Percentiles rank a stretch among this genome's conserved stretches.
These are phyloP conservation scores for Naumovozyma castellii DNA, from an alignment of 805 yeast genomes.

Conservation along the genomic window DNA sequence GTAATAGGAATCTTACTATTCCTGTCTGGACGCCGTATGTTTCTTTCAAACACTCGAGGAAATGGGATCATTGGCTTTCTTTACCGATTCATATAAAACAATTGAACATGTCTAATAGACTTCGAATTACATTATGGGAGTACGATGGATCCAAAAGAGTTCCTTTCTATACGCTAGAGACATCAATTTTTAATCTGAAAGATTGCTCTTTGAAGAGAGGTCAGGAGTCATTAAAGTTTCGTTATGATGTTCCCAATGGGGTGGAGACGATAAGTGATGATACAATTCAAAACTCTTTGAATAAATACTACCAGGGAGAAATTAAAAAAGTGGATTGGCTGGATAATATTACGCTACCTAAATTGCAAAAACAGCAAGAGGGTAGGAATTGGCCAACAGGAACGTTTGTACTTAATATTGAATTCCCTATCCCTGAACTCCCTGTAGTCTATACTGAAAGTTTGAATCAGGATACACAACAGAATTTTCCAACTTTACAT, in stretches of 20 bases:
- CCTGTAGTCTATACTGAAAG: constrained; percentile 64
- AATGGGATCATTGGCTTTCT: constrained; percentile 65
- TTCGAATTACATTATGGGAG: constrained; percentile 61
- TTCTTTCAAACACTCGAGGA: constrained; percentile 37
- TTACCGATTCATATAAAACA: constrained; percentile 67
- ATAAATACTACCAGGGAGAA: constrained; percentile 61
- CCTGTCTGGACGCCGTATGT: constrained; percentile 43
- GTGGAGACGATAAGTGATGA: constrained; percentile 19
- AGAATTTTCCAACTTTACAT: constrained; percentile 30
- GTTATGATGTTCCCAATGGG: constrained; percentile 25
- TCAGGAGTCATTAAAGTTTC: constrained; percentile 45
- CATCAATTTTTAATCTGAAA: constrained; percentile 47
- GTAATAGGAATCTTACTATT: constrained; percentile 38
- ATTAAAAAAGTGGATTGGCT: constrained; percentile 59
- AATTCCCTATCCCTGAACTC: constrained; percentile 55
- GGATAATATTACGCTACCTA: constrained; percentile 53
- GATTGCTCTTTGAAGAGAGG: constrained; percentile 63
- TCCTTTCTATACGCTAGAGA: constrained; percentile 51
- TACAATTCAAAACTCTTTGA: constrained; percentile 42
- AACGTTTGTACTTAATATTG: constrained; percentile 38
- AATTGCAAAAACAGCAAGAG: constrained; percentile 29
- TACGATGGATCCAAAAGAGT: constrained; percentile 44
- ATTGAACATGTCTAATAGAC: constrained; percentile 50
- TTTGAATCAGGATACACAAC: constrained; percentile 30
- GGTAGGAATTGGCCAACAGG: constrained; percentile 17